Evolutionary conservation across 306 rosid genomes (phyloP), one percentile per base, ranked within the genome.

Genomic region (Ceratonia siliqua): DNA sequence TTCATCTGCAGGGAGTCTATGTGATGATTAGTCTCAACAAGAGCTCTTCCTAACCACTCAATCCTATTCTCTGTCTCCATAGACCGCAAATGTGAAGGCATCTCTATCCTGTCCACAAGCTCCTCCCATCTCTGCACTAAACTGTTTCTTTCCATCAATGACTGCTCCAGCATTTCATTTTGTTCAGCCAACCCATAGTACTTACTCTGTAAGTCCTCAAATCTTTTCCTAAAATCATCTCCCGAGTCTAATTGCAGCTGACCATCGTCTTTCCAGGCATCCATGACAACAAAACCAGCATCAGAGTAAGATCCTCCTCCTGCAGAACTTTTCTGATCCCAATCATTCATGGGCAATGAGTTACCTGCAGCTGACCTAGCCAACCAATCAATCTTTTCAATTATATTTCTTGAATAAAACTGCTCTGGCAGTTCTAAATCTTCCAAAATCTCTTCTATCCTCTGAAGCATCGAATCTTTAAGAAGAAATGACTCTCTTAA

Each of bases 91-190:
- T 90, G 89, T 38, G 80, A 78, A 81, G 98, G 98, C 90, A 92
- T 83, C 62, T 92, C 96, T 56, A 95, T 85, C 79, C 87, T 85
- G 82, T 89, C 86, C 50, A 95, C 82, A 76, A 90, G 88, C 69
- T 89, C 97, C 86, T 95, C 99, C 96, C 95, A 95, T 81, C 90
- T 88, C 87, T 89, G 99, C 48, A 92, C 90, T 50, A 90, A 66
- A 76, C 83, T 81, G 83, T 95, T 95, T 76, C 99, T 90, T 81
- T 90, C 97, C 96, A 89, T 86, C 82, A 95, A 82, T 36, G 99
- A 92, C 72, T 92, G 99, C 79, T 95, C 97, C 66, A 95, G 89
- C 98, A 92, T 95, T 87, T 90, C 99, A 86, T 95, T 95, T 81
- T 95, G 98, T 81, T 95, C 99, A 68, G 98, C 98, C 85, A 95